A percentile compares a stretch with the other conserved stretches of the same genome.
These are phyloP conservation scores for Planoprotostelium fungivorum DNA, from an alignment of 78 protist genomes.

Conservation along the genomic window DNA sequence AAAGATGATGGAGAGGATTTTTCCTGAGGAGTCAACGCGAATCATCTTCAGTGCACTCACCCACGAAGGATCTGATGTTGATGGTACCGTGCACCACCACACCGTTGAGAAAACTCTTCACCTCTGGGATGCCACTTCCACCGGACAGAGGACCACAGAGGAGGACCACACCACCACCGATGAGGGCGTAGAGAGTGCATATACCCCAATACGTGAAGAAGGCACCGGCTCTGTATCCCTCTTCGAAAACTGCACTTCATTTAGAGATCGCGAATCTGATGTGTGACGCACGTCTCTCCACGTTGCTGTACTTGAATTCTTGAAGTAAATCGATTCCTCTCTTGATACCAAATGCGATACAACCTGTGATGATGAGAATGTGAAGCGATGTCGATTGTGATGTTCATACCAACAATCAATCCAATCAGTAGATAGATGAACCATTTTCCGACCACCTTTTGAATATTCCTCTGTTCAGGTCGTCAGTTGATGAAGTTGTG, in stretches of 20 bases:
- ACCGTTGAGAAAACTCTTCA: background rate
- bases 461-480: background rate
- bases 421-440: background rate
- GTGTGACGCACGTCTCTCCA: background rate
- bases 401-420: background rate
- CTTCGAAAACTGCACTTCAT: background rate
- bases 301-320: background rate
- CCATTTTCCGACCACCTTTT: background rate
- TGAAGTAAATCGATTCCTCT: background rate
- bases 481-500: background rate
- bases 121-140: background rate
- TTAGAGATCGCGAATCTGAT: background rate
- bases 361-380: background rate
- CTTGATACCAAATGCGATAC: background rate
- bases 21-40: conserved; percentile 17
- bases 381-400: background rate
- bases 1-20: conserved; percentile 48
- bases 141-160: background rate
- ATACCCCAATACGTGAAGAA: background rate
- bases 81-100: background rate
- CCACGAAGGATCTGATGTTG: background rate
- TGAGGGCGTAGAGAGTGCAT: background rate
- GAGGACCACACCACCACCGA: background rate
- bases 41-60: background rate
- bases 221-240: background rate